These are phyloP conservation scores for Penicillium crustosum DNA, from an alignment of 2,329 filamentous ascomycete genomes.

Conservation along the genomic window DNA sequence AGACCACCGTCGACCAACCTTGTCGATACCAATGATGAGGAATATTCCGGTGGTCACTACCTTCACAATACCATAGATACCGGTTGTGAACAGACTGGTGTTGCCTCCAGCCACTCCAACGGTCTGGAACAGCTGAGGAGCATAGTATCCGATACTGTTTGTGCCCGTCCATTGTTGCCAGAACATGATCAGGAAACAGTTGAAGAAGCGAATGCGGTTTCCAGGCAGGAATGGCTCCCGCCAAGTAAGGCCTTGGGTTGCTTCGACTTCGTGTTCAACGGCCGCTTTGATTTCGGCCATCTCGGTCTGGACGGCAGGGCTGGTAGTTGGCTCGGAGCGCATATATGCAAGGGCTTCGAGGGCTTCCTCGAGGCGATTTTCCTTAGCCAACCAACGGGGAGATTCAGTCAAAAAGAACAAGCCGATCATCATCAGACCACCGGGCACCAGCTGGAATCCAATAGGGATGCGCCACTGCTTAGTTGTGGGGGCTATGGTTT, in stretches of 20 bases:
- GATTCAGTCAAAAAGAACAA: constrained; percentile 73
- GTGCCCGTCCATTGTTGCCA: constrained; percentile 74
- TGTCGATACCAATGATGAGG: constrained; percentile 91
- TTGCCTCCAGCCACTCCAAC: constrained; percentile 75
- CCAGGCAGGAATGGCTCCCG: constrained; percentile 60
- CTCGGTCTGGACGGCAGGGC: constrained; percentile 73
- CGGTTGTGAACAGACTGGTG: constrained; percentile 73
- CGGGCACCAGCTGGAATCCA: constrained; percentile 70
- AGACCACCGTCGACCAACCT: constrained; percentile 74
- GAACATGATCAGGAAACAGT: constrained; percentile 76
- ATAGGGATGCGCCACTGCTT: constrained; percentile 72
- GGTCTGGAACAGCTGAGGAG: constrained; percentile 54
- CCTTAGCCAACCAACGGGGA: constrained; percentile 80
- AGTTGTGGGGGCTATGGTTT: constrained; percentile 37
- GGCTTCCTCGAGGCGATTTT: constrained; percentile 66
- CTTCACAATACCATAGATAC: constrained; percentile 62
- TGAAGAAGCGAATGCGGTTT: constrained; percentile 64
- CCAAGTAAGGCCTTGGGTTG: constrained; percentile 63
- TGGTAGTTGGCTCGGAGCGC: constrained; percentile 70
- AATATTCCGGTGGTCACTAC: constrained; percentile 70
- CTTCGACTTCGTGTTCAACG: constrained; percentile 65
- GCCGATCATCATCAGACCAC: constrained; percentile 53
- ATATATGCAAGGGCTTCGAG: constrained; percentile 63
- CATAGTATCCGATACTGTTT: constrained; percentile 72
- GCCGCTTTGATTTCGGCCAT: constrained; percentile 82